A percentile compares a stretch with the other conserved stretches of the same genome.
Conservation (phyloP, 371 early-diverging fungal genomes). For the Capniomyces stellatus region DNA sequence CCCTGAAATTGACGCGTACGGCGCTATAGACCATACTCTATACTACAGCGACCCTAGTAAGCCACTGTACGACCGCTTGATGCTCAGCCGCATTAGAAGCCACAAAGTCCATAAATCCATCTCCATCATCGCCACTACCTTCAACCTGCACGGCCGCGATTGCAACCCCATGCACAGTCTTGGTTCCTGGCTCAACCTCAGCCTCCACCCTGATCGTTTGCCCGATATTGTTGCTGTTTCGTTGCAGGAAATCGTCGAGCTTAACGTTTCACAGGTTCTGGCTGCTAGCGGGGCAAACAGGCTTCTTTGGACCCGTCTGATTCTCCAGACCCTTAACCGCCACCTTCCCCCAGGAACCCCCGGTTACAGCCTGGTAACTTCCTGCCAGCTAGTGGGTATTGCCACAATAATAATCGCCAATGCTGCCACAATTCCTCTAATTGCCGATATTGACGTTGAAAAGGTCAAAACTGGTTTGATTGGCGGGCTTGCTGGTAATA, state of each 20-base stretch:
- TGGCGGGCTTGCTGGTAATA: constrained; percentile 71
- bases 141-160: neutral
- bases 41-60: too few relatives aligned
- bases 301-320: constrained; percentile 45
- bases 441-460: constrained; percentile 70
- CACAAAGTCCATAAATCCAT: neutral
- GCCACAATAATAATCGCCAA: constrained; percentile 67
- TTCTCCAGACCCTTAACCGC: constrained; percentile 37
- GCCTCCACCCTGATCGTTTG: too few relatives aligned
- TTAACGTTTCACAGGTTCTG: constrained; percentile 72
- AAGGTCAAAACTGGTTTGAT: constrained; percentile 71
- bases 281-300: constrained; percentile 53
- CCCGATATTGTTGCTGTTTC: constrained; percentile 77
- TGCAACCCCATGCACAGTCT: too few relatives aligned
- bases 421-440: constrained; percentile 36
- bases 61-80: too few relatives aligned
- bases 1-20: too few relatives aligned
- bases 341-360: too few relatives aligned
- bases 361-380: constrained; percentile 57
- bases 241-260: constrained; percentile 90
- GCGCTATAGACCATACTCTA: too few relatives aligned
- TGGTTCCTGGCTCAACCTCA: too few relatives aligned
- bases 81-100: constrained; percentile 29
- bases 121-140: neutral
- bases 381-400: constrained; percentile 75